Percentiles rank a stretch among this genome's conserved stretches.
phyloP scores from a whole-genome alignment of 805 yeast species.

The Cyberlindnera misumaiensis region DNA sequence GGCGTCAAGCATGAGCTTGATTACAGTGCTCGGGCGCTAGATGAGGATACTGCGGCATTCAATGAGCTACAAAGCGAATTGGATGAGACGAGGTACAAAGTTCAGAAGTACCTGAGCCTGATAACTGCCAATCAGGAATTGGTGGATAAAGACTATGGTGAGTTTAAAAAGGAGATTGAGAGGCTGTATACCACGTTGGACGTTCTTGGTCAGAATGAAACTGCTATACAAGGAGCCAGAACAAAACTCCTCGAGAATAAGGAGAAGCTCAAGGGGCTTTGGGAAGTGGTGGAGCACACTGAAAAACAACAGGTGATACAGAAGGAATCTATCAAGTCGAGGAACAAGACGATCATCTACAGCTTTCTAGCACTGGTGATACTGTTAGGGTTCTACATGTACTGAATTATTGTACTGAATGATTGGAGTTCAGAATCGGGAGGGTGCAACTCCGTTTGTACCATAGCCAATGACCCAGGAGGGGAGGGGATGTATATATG shows the following conservation, averaged over 20 bases:
- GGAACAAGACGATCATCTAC: neutral
- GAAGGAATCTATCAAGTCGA: slow-evolving; percentile 3
- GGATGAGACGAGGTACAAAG: slow-evolving; percentile 2
- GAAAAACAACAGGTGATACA: slow-evolving; percentile 5
- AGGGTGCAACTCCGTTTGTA: no score
- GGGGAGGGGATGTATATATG: neutral
- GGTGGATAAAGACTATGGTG: slow-evolving; percentile 4
- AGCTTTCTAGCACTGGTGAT: neutral
- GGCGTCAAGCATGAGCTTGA: slow-evolving; percentile 7
- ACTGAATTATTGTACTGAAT: no score
- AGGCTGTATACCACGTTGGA: slow-evolving; percentile 9
- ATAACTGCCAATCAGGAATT: slow-evolving; percentile 2
- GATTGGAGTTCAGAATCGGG: no score
- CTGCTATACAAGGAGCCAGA: slow-evolving; percentile 5
- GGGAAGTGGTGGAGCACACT: slow-evolving; percentile 6
- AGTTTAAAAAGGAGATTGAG: slow-evolving; percentile 5
- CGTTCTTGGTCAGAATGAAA: slow-evolving; percentile 9
- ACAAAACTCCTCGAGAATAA: slow-evolving; percentile 8
- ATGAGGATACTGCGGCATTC: slow-evolving; percentile 2
- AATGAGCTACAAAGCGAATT: slow-evolving; percentile 6
- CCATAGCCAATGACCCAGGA: neutral
- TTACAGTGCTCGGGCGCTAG: slow-evolving; percentile 4
- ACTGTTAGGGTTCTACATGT: neutral
- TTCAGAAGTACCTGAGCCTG: slow-evolving; percentile 1
- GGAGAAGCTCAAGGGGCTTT: slow-evolving; percentile 9